Base-by-base conservation (phyloP, 768 basidiomycete genomes). In the Nidula microcarpa region DNA sequence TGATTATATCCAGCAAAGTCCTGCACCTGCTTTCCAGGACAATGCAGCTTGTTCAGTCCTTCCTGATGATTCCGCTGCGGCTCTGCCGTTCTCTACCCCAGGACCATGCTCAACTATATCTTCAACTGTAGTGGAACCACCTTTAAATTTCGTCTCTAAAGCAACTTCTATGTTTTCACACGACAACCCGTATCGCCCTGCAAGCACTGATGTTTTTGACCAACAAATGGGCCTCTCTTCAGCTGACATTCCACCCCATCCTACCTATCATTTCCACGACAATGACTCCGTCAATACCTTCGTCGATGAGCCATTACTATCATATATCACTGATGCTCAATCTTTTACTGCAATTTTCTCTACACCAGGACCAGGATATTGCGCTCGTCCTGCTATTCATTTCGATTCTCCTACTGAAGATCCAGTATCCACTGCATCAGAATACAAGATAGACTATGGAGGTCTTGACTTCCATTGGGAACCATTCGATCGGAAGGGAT, bases 381-480 rank as follows among this genome's bases (percentile, higher is more conserved):
- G 48, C 61, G 58, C 61, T 41, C 66, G 68, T 46, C 67, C 56
- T 18, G 63, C 70, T 13, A 61, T 79, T 34, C 78, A 80, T 64
- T 79, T 80, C 57, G 78, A 82, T 60, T 79, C 77, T 2, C 79
- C 79, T 1, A 69, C 71, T 33, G 78, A 81, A 53, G 78, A 80
- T 55, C 77, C 77, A 36, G 73, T 75, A 33, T 66, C 66, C 50
- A 56, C 68, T 33, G 63, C 74, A 23, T 48, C 58, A 43, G 61
- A 60, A 47, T 75, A 71, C 55, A 68, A 69, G 30, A 58, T 79
- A 41, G 71, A 76, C 54, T 64, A 72, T 37, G 63, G 68, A 5
- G 59, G 60, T 4, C 65, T 86, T 7, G 79, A 80, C 58, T 87
- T 86, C 57, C 73, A 62, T 49, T 86, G 85, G 85, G 64, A 68